Evolutionary conservation across 257 asterid species (phyloP).

Genomic region (Solanum etuberosum): DNA sequence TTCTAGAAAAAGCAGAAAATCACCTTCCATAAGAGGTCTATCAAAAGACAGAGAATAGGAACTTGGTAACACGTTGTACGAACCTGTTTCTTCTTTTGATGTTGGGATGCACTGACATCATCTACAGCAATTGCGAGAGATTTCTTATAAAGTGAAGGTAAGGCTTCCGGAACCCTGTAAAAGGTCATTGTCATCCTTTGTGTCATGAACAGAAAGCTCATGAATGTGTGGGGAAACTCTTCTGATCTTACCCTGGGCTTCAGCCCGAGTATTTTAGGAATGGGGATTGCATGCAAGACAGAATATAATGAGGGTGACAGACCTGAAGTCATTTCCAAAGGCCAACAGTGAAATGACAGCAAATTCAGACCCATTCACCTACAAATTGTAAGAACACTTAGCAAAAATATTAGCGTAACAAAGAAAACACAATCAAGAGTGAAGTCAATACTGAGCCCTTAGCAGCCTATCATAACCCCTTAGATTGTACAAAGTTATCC

Average conservation of each 20-base stretch:
- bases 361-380: slow-evolving; percentile 82
- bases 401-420: neutral
- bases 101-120: slow-evolving; percentile 29
- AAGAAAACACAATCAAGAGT: neutral
- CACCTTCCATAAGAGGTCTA: slow-evolving; percentile 4
- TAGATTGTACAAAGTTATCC: neutral
- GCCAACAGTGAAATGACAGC: slow-evolving; percentile 66
- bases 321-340: slow-evolving; percentile 76
- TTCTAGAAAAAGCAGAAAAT: slow-evolving; percentile 29
- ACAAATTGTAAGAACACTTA: neutral
- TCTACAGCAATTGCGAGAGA: slow-evolving; percentile 56
- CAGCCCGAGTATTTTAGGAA: neutral
- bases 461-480: neutral
- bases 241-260: neutral
- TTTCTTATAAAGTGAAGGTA: slow-evolving; percentile 72
- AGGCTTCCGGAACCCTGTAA: slow-evolving; percentile 42
- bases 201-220: neutral
- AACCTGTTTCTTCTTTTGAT: slow-evolving; percentile 55
- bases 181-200: slow-evolving; percentile 13
- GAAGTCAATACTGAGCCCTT: neutral
- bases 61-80: neutral
- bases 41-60: slow-evolving; percentile 1
- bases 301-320: slow-evolving; percentile 9
- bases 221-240: neutral
- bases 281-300: neutral